Percentiles rank a stretch among this genome's conserved stretches.
Conservation (phyloP, 2,329 filamentous ascomycete species). For the Cladophialophora yegresii region DNA sequence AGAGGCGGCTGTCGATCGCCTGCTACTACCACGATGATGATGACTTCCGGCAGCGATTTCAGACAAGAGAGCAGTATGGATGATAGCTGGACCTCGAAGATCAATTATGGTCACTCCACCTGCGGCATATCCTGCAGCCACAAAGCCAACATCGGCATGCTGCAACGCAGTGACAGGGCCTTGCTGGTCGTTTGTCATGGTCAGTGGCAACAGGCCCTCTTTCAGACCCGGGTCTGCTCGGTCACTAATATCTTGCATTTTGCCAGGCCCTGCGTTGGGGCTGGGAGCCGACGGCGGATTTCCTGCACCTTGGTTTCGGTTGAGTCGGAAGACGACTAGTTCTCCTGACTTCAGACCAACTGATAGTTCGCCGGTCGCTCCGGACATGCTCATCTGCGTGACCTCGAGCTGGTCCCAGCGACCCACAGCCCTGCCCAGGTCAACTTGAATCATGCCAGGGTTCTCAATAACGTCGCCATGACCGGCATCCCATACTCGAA, state of each 20-base stretch:
- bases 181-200: slow-evolving; percentile 79
- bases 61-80: slow-evolving; percentile 70
- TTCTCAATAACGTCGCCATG: slow-evolving; percentile 95
- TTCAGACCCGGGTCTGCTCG: slow-evolving; percentile 72
- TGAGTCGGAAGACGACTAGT: slow-evolving; percentile 83
- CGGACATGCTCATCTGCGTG: slow-evolving; percentile 75
- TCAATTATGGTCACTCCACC: slow-evolving; percentile 82
- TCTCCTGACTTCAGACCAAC: slow-evolving; percentile 83
- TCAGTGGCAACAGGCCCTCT: slow-evolving; percentile 77
- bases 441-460: slow-evolving; percentile 74
- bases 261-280: slow-evolving; percentile 63
- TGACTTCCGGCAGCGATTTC: slow-evolving; percentile 78
- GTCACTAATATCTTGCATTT: slow-evolving; percentile 71
- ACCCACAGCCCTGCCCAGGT: slow-evolving; percentile 78
- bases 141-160: slow-evolving; percentile 90
- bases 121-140: slow-evolving; percentile 80
- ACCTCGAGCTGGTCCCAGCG: slow-evolving; percentile 77
- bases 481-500: slow-evolving; percentile 91
- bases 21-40: slow-evolving; percentile 75
- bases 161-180: slow-evolving; percentile 77
- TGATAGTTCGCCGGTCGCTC: slow-evolving; percentile 79
- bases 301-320: slow-evolving; percentile 72
- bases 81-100: slow-evolving; percentile 80
- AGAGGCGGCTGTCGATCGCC: slow-evolving; percentile 39
- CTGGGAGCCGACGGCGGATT: slow-evolving; percentile 52